Evolutionary conservation across 352 stramenopile species (phyloP), one percentile per base, ranked within the genome.

Genomic region (Aphanomyces euteiches): DNA sequence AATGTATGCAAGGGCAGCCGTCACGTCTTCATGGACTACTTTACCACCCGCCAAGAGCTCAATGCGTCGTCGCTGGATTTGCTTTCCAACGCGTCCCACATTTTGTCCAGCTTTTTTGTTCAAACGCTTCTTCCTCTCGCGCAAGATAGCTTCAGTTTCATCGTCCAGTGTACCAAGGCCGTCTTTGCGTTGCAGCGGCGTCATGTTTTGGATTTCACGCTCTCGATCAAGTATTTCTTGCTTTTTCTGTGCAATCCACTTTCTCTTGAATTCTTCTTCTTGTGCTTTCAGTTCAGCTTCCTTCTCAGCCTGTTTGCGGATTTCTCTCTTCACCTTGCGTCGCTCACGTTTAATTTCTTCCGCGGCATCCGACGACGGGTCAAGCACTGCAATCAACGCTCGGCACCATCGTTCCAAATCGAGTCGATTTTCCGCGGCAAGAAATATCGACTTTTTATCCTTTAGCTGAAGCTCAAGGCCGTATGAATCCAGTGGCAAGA

Each of bases 321-420:
- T 81, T 58, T 90, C 82, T 19, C 85, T 84, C 43, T 80, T 80
- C 13, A 84, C 75, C 4, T 82, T 82, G 17, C 80, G 79, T 56
- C 80, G 77, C 50, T 90, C 82, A 2, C 80, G 72, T 19, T 77
- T 75, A 5, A 89, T 79, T 43, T 90, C 83, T n/a, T 88, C 78
- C 0, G 76, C 83, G 0, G 79, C 74, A 3, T 78, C 82, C 66
- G 82, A 89, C 7, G 80, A 72, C 15, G 83, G 83, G 45, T 94
- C 85, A 66, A 94, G 69, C 71, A 90, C 87, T 0, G 87, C 86
- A 47, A 90, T 66, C 50, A 92, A 84, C 1, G 77, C 85, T 45
- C 84, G 83, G 72, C 84, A 91, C 87, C 87, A 94, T 57, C 90
- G 89, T 34, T 93, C 85, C 3, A 92, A 66, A 72, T 94, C 87